A percentile compares a stretch with the other conserved stretches of the same genome.
Conservation (phyloP, 2,329 filamentous ascomycete species). For the Torrubiellomyces zombiae region DNA sequence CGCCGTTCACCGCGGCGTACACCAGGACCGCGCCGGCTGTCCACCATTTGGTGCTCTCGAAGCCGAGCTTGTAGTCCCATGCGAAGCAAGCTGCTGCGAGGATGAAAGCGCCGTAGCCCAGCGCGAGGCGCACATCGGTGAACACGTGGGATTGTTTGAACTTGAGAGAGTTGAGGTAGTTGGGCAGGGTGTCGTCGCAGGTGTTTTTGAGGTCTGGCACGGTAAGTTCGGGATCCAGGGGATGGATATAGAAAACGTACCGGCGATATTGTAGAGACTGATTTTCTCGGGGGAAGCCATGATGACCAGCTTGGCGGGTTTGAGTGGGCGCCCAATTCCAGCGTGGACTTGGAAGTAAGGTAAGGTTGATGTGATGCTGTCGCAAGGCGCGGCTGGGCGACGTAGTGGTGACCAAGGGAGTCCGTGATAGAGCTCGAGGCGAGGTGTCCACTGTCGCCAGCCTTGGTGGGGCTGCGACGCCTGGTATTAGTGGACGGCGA, state of each 20-base stretch:
- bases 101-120: conserved; percentile 70
- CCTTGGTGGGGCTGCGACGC: too few relatives aligned
- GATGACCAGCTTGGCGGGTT: too few relatives aligned
- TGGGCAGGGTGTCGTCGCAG: conserved; percentile 82
- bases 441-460: too few relatives aligned
- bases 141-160: conserved; percentile 72
- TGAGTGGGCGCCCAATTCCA: too few relatives aligned
- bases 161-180: conserved; percentile 78
- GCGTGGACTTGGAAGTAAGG: too few relatives aligned
- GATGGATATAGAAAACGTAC: conserved; percentile 19
- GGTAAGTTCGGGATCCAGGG: conserved; percentile 1
- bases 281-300: conserved; percentile 41
- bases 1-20: conserved; percentile 65
- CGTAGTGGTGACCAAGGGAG: too few relatives aligned
- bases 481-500: too few relatives aligned
- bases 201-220: conserved; percentile 82
- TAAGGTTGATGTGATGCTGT: too few relatives aligned
- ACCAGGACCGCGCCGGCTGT: conserved; percentile 62
- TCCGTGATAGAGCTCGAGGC: too few relatives aligned
- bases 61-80: conserved; percentile 83
- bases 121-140: conserved; percentile 62
- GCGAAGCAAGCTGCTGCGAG: conserved; percentile 73
- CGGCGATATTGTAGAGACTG: conserved; percentile 49
- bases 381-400: too few relatives aligned
- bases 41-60: conserved; percentile 69